Percentiles rank a stretch among this genome's conserved stretches.
Evolutionary conservation across 1,284 basidiomycete species (phyloP).

Genomic region (Boletus mariae): DNA sequence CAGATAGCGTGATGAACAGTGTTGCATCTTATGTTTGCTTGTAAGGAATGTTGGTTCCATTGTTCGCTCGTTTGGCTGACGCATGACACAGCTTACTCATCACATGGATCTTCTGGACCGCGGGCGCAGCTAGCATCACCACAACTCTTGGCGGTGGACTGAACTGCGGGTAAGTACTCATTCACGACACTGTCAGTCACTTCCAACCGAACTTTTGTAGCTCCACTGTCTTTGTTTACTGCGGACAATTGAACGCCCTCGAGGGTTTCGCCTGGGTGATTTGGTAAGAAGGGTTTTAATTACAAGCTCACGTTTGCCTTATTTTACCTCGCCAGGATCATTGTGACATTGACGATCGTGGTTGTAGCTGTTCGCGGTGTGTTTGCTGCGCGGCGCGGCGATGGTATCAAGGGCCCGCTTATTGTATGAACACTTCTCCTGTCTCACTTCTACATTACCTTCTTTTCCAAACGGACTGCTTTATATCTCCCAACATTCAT

Average conservation of each 20-base stretch:
- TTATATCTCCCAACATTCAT: background rate
- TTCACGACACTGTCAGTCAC: background rate
- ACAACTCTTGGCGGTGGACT: conserved; percentile 60
- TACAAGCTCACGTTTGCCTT: background rate
- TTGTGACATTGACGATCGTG: conserved; percentile 52
- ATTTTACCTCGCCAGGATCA: conserved; percentile 39
- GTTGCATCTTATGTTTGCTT: conserved; percentile 60
- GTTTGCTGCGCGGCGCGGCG: conserved; percentile 48
- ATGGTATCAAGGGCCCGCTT: conserved; percentile 52
- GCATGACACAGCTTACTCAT: conserved; percentile 45
- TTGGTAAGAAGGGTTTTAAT: conserved; percentile 39
- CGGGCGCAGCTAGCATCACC: conserved; percentile 65
- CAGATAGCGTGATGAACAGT: conserved; percentile 50
- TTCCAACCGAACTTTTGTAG: conserved; percentile 17
- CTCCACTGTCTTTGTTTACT: conserved; percentile 51
- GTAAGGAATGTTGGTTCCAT: conserved; percentile 39
- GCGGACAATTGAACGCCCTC: conserved; percentile 61
- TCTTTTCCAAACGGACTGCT: conserved; percentile 2
- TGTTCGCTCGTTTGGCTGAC: conserved; percentile 4
- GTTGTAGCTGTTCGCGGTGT: conserved; percentile 51
- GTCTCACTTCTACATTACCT: background rate
- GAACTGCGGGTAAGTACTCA: conserved; percentile 55
- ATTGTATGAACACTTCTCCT: conserved; percentile 17
- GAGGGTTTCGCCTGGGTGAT: conserved; percentile 62
- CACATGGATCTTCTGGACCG: conserved; percentile 71